Evolutionary conservation across 306 rosid species (phyloP), one percentile per base, ranked within the genome.

Genomic region (Dryas drummondii): DNA sequence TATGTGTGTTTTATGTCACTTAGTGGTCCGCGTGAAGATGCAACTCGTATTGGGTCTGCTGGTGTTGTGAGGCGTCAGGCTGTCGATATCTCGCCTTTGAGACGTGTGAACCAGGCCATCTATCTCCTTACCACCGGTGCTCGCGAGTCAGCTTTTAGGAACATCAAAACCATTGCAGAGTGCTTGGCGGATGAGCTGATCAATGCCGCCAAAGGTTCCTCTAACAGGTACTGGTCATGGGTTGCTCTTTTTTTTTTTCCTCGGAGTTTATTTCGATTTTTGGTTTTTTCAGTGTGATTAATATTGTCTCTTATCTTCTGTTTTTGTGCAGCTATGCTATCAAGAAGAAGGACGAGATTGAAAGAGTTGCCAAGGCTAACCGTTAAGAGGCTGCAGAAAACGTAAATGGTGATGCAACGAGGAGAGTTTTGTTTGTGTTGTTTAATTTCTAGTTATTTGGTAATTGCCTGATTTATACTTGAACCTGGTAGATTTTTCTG

Each of bases 1-100:
- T 68, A 37, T 49, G 7, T 5, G 6, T 12, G 3, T 27, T 3
- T 50, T 68, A 47, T 27, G 60, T 6, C 17, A 62, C 12, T 2
- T 60, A 70, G 74, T 70, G 74, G 74, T 70, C 74, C 74, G 16
- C 44, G 74, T 19, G 74, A 70, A 40, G 74, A 70, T 40, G 74
- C 74, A 15, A 75, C 70, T 37, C 62, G 74, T 52, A 70, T 70
- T 40, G 74, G 74, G 50, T 70, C 62, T 9, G 74, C 74, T 40
- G 74, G 74, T 14, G 74, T 53, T 70, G 74, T 70, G 16, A 70
- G 74, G 74, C 74, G 74, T 40, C 74, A 70, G 74, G 74, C 74
- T n/a, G 74, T 70, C 40, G 74, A 70, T 70, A 52, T 70, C 55
- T 70, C 74, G 4, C 74, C 74, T 0, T 58, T 70, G 61, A 52